Evolutionary conservation across 176 grass and related monocot species (phyloP), one percentile per base, ranked within the genome.

Genomic region (Dactylis glomerata): DNA sequence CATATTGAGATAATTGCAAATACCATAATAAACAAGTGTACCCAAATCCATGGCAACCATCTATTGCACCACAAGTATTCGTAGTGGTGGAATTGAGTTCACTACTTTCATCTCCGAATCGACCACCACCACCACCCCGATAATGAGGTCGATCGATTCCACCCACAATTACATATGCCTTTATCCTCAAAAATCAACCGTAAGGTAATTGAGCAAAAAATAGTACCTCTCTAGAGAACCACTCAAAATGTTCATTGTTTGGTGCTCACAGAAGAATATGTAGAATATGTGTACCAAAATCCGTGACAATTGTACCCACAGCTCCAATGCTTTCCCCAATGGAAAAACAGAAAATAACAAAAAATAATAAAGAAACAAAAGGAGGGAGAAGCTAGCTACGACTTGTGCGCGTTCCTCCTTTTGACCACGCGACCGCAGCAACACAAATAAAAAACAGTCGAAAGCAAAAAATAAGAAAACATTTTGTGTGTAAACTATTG

Each of bases 391-490:
- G 51, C 83, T 78, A 69, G 51, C 86, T 78, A 58, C 79, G 15
- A 88, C 64, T 81, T 73, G 82, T 51, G 78, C 91, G 88, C 90
- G 77, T 92, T 50, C 68, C 76, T 65, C 66, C 87, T 95, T 95
- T 95, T 95, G 91, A 95, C 90, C 86, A 87, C 46, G 82, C 77
- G 75, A 80, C 55, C 57, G 7, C 47, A 62, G 76, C 82, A 24
- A 59, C 77, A 68, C 34, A 36, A 17, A 17, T 10, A 51, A 69
- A 63, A 40, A 82, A 62, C 7, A n/a, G 76, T 59, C 0, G n/a
- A 58, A 23, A 71, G 2, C 17, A 36, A 6, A 27, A 7, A 4
- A 7, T 8, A 14, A 22, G n/a, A 80, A 8, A 0, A 2, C 30
- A 56, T 13, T 23, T 76, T 30, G 8, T 30, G 4, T 64, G 8